A percentile compares a stretch with the other conserved stretches of the same genome.
phyloP scores from a whole-genome alignment of 805 yeast genomes.

The Huiozyma sinensis region DNA sequence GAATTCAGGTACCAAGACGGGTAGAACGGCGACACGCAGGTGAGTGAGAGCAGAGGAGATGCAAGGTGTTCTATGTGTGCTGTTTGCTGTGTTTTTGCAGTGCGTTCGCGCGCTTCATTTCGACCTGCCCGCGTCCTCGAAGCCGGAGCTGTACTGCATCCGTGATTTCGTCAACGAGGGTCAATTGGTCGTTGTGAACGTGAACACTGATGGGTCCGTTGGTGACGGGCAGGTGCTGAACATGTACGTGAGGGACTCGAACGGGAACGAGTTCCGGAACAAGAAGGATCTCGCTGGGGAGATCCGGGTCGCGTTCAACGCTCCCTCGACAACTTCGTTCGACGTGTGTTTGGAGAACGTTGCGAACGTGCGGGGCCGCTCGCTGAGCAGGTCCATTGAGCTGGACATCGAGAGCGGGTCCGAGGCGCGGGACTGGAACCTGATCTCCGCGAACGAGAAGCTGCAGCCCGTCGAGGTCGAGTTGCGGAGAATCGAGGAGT shows the following conservation, averaged over 20 bases:
- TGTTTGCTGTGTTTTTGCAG: no score
- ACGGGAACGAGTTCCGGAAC: slow-evolving; percentile 78
- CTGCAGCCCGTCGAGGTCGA: slow-evolving; percentile 89
- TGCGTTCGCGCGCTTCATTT: slow-evolving; percentile 34
- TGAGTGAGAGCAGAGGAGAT: no score
- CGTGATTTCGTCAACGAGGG: slow-evolving; percentile 84
- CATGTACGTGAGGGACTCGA: slow-evolving; percentile 58
- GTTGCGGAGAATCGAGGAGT: slow-evolving; percentile 74
- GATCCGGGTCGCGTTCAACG: slow-evolving; percentile 70
- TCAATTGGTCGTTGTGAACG: slow-evolving; percentile 77
- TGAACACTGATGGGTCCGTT: slow-evolving; percentile 57
- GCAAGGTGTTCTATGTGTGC: no score
- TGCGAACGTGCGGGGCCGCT: slow-evolving; percentile 24
- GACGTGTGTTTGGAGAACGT: slow-evolving; percentile 85
- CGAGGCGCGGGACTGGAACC: slow-evolving; percentile 96
- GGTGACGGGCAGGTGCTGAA: slow-evolving; percentile 85
- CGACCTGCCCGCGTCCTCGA: slow-evolving; percentile 40
- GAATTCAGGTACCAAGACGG: no score
- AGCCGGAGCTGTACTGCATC: slow-evolving; percentile 61
- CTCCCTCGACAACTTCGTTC: slow-evolving; percentile 71
- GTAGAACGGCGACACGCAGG: no score
- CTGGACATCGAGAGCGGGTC: slow-evolving; percentile 92
- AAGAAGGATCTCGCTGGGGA: slow-evolving; percentile 66
- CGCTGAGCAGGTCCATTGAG: slow-evolving; percentile 61
- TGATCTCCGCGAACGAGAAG: slow-evolving; percentile 83